These are phyloP conservation scores for Zygosaccharomyces siamensis DNA, from an alignment of 805 yeast genomes.

Conservation along the genomic window DNA sequence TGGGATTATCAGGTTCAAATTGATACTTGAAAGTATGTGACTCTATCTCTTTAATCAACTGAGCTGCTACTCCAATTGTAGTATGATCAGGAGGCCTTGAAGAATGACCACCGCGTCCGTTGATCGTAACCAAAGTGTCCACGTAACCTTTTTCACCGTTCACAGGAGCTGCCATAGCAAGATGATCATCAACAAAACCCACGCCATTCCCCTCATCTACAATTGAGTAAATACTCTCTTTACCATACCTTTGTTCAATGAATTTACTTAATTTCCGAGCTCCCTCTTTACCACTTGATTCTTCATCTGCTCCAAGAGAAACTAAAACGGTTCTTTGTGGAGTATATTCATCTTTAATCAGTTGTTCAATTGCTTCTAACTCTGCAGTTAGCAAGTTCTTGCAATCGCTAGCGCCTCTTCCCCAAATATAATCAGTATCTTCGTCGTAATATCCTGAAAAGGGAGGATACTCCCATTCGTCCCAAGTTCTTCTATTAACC, in stretches of 20 bases:
- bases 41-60: conserved; percentile 54
- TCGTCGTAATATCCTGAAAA: conserved; percentile 66
- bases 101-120: conserved; percentile 74
- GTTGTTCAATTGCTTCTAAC: conserved; percentile 58
- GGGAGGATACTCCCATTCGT: conserved; percentile 65
- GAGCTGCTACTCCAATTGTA: conserved; percentile 66
- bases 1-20: conserved; percentile 57
- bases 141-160: conserved; percentile 61
- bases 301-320: conserved; percentile 79
- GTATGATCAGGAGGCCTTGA: conserved; percentile 81
- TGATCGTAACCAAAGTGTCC: conserved; percentile 46
- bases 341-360: conserved; percentile 45
- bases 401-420: conserved; percentile 76
- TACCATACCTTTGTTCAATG: conserved; percentile 53
- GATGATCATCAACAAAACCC: conserved; percentile 38
- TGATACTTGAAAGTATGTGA: conserved; percentile 39
- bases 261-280: conserved; percentile 46
- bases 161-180: conserved; percentile 49
- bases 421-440: conserved; percentile 48
- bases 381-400: conserved; percentile 64
- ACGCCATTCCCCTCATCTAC: conserved; percentile 63
- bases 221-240: conserved; percentile 53
- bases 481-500: conserved; percentile 52
- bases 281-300: conserved; percentile 58
- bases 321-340: conserved; percentile 62